Conservation (phyloP, 164 flowering plant species). For the Piper longum region DNA sequence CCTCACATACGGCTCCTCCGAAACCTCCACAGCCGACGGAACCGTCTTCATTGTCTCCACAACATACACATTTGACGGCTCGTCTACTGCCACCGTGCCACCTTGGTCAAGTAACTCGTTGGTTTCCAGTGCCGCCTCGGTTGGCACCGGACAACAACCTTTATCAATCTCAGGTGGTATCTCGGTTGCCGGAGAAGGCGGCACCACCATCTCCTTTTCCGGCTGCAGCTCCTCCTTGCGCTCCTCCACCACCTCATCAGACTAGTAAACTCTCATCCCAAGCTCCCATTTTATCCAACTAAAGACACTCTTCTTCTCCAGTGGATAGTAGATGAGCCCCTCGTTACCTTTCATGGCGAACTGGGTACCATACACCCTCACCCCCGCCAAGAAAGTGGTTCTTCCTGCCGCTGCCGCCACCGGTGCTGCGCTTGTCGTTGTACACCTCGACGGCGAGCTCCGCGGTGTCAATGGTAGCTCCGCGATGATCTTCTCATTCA, state of each 20-base stretch:
- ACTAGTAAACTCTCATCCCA: slow-evolving; percentile 60
- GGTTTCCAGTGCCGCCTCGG: slow-evolving; percentile 21
- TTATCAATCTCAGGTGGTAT: not conserved
- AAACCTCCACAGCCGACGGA: slow-evolving; percentile 2
- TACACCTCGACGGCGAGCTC: slow-evolving; percentile 71
- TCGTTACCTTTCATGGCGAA: slow-evolving; percentile 53
- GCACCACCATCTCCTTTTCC: not conserved
- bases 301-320: slow-evolving; percentile 91
- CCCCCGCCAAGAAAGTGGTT: slow-evolving; percentile 78
- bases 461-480: slow-evolving; percentile 57
- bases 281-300: slow-evolving; percentile 77
- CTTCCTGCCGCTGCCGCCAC: slow-evolving; percentile 32
- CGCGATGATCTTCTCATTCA: slow-evolving; percentile 77
- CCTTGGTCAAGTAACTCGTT: slow-evolving; percentile 26
- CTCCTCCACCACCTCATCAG: slow-evolving; percentile 31
- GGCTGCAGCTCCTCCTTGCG: not conserved
- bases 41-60: not conserved
- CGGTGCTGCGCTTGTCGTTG: slow-evolving; percentile 59
- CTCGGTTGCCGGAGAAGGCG: slow-evolving; percentile 1
- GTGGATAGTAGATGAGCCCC: slow-evolving; percentile 47
- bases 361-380: slow-evolving; percentile 64
- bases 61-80: not conserved
- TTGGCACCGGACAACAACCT: slow-evolving; percentile 6
- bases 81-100: slow-evolving; percentile 26
- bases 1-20: slow-evolving; percentile 28